Base-by-base conservation (phyloP, 2,329 filamentous ascomycete species). In the Xylaria sp. region DNA sequence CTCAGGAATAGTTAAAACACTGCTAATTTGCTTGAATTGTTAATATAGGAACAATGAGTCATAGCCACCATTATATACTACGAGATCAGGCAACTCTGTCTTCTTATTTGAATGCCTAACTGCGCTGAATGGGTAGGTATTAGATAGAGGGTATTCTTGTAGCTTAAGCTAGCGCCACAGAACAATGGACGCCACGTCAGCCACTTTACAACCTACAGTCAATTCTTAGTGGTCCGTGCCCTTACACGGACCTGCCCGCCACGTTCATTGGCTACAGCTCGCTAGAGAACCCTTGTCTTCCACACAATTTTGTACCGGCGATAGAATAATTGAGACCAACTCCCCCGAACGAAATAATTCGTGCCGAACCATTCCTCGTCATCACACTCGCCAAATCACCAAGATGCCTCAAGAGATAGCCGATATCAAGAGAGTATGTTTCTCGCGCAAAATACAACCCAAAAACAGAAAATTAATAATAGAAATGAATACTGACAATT, bases 321-420 rank as follows among this genome's bases (percentile, higher is more conserved):
- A 68, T 63, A 71, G 70, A 74, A 72, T 72, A 72, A 66, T 72
- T 68, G 65, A 65, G 50, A 49, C 13, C 27, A 54, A 60, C 55
- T 65, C 54, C 59, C n/a, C 63, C 25, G 42, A 56, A 65, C 69
- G 64, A 61, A 70, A 67, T 66, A 49, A 38, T 71, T 66, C 47
- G 60, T 59, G 49, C 44, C 51, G 45, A 65, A 50, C 45, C 53
- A 67, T 57, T 69, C 54, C 64, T 65, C 68, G 61, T 63, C 59
- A 65, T 72, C 74, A 72, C 71, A 73, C 73, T 72, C 74, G 66
- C 68, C 78, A 80, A 67, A 82, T 86, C 84, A 85, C 85, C 92
- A 97, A 86, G 85, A 99, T 99, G 96, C 95, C 96, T 90, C 89
- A 90, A 81, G 94, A 98, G 92, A 92, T 97, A 84, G 92, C 90